These are phyloP conservation scores for Nicotiana noctiflora DNA, from an alignment of 257 asterid genomes.

Conservation along the genomic window DNA sequence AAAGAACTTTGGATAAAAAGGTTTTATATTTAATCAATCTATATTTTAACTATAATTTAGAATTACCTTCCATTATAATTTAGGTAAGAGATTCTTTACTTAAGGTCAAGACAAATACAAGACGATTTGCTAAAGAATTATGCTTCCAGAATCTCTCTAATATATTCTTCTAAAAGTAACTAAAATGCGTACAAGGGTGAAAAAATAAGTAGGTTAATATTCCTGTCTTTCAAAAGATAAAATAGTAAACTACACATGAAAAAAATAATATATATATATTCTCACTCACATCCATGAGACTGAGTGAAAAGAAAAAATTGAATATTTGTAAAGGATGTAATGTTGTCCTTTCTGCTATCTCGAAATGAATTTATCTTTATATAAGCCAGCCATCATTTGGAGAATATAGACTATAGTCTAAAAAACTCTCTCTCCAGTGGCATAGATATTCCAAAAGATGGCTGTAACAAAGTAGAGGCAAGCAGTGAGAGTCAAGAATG, in stretches of 20 bases:
- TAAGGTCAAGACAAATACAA: too few relatives aligned
- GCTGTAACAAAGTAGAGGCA: conserved; percentile 74
- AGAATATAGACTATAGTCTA: conserved; percentile 15
- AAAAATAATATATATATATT: background rate
- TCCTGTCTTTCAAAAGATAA: background rate
- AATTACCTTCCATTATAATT: too few relatives aligned
- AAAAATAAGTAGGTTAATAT: background rate
- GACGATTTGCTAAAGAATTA: too few relatives aligned
- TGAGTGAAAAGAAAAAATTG: conserved; percentile 9
- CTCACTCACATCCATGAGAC: background rate
- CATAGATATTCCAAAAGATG: conserved; percentile 74
- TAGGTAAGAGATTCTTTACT: too few relatives aligned
- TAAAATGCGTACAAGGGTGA: background rate
- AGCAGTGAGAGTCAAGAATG: conserved; percentile 82
- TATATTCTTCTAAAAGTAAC: background rate
- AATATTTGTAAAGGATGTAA: background rate
- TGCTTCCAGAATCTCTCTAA: background rate
- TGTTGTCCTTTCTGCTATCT: background rate
- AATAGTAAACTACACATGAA: background rate
- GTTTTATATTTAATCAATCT: too few relatives aligned
- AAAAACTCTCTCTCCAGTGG: conserved; percentile 88
- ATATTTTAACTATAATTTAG: too few relatives aligned
- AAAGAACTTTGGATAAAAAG: too few relatives aligned
- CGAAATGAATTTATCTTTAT: background rate
- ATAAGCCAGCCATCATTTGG: background rate